Base-by-base conservation (phyloP, 495 filamentous ascomycete genomes). In the Penicillium longicatenatum region DNA sequence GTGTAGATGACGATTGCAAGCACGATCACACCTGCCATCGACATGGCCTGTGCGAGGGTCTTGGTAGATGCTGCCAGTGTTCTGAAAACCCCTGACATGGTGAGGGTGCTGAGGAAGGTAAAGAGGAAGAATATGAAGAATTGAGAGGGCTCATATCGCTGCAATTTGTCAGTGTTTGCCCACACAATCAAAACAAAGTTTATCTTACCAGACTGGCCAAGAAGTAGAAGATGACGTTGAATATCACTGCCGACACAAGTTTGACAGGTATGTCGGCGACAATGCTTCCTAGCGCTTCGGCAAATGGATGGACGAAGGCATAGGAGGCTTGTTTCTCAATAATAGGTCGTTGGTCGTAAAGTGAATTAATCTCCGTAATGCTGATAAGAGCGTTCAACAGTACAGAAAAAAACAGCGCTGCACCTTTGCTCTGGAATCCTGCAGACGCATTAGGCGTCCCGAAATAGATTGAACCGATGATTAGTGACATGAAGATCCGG, bases 351-450 rank as follows among this genome's bases (percentile, higher is more conserved):
- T 87, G 82, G 6, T 75, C 74, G 54, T 86, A 87, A 14, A 86
- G 75, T 11, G 66, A 79, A 47, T 84, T 84, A 64, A 89, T 87
- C 62, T 90, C 86, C 0, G 80, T 74, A 16, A 84, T 71, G 61
- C 70, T 76, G 52, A 76, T 81, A 10, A 85, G 72, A 6, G 81
- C 77, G 57, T 84, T 85, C 63, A 83, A 70, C 60, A 96, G 76
- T 58, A 94, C 86, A 51, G 91, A 89, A 65, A 97, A 97, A 82
- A 96, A 98, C 21, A 97, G 76, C 9, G 94, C 81, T 53, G 90
- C 89, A 19, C 90, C 91, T 59, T 90, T 84, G 63, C 85, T 84
- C 76, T 86, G 96, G 72, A 97, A 94, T 4, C 73, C 84, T 80
- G 57, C 75, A 59, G 52, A 87, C 84, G 60, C 81, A 76, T 48